Evolutionary conservation across 2,329 filamentous ascomycete genomes (phyloP).

Genomic region (Fusarium napiforme): DNA sequence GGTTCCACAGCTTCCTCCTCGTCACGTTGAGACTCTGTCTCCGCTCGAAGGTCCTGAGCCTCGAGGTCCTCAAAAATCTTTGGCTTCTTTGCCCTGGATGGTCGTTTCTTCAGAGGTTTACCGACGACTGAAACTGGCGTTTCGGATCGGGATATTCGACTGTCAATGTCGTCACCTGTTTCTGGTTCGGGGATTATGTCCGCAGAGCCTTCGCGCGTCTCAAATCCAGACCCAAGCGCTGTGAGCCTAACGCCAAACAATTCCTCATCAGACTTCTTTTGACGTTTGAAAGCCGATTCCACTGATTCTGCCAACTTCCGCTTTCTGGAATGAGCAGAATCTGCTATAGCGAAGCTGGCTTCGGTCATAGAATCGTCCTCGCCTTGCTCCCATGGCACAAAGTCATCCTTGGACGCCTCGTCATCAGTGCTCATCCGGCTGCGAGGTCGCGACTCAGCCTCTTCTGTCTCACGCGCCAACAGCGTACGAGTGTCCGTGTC

Average conservation of each 20-base stretch:
- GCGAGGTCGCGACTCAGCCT: slow-evolving; percentile 82
- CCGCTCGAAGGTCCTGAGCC: slow-evolving; percentile 67
- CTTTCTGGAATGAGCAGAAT: slow-evolving; percentile 70
- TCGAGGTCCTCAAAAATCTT: slow-evolving; percentile 80
- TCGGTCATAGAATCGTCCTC: slow-evolving; percentile 78
- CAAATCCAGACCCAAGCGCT: slow-evolving; percentile 62
- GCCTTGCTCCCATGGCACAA: slow-evolving; percentile 57
- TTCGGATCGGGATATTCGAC: slow-evolving; percentile 57
- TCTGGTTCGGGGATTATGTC: slow-evolving; percentile 63
- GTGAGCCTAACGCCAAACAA: slow-evolving; percentile 74
- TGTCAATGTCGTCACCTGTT: slow-evolving; percentile 54
- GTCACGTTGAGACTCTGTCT: slow-evolving; percentile 53
- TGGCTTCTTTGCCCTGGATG: slow-evolving; percentile 73
- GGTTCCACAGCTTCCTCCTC: slow-evolving; percentile 51
- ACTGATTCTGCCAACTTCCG: slow-evolving; percentile 77
- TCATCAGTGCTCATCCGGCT: slow-evolving; percentile 78
- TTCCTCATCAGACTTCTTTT: slow-evolving; percentile 83
- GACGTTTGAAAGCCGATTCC: slow-evolving; percentile 78
- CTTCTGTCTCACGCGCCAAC: slow-evolving; percentile 82
- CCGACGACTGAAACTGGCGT: slow-evolving; percentile 55
- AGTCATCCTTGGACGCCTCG: slow-evolving; percentile 62
- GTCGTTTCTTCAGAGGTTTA: slow-evolving; percentile 67
- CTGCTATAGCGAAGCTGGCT: slow-evolving; percentile 73
- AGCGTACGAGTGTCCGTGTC: slow-evolving; percentile 68
- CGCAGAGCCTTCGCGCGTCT: slow-evolving; percentile 59